Percentiles rank a stretch among this genome's conserved stretches.
Evolutionary conservation across 2,329 filamentous ascomycete species (phyloP).

Genomic region (Epichloe uncinata): DNA sequence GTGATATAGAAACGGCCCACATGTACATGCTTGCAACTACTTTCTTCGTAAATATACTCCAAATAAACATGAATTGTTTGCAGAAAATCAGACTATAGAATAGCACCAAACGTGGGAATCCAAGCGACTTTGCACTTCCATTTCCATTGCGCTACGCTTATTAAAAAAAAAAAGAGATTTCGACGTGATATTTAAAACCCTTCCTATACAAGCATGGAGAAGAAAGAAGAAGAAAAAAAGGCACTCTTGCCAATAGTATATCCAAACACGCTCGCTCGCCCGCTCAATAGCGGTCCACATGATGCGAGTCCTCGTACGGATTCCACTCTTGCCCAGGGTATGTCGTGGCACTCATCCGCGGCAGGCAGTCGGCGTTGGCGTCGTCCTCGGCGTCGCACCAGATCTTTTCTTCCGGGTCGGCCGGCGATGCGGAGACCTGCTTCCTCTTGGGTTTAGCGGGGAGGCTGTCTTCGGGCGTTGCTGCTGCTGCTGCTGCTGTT

Average conservation of each 20-base stretch:
- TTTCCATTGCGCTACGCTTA: no score
- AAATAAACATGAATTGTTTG: neutral
- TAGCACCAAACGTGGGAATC: no score
- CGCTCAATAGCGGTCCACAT: constrained; percentile 13
- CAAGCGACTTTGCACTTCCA: no score
- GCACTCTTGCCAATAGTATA: constrained; percentile 26
- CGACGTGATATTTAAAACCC: no score
- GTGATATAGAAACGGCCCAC: no score
- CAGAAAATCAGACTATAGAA: no score
- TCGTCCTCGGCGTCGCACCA: no score
- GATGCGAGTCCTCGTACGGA: constrained; percentile 30
- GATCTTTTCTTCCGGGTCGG: constrained; percentile 6
- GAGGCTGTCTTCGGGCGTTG: neutral
- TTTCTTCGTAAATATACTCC: neutral
- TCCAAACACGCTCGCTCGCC: no score
- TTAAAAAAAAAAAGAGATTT: no score
- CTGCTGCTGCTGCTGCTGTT: no score
- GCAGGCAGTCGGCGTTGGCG: constrained; percentile 17
- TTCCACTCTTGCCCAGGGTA: constrained; percentile 63
- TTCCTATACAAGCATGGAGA: constrained; percentile 26
- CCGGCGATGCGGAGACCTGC: constrained; percentile 5
- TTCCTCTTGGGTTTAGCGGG: neutral
- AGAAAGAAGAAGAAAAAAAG: constrained; percentile 29
- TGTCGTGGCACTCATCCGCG: constrained; percentile 51
- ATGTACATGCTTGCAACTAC: no score